These are phyloP conservation scores for Phytophthora chlamydospora DNA, from an alignment of 352 stramenopile genomes.

Conservation along the genomic window DNA sequence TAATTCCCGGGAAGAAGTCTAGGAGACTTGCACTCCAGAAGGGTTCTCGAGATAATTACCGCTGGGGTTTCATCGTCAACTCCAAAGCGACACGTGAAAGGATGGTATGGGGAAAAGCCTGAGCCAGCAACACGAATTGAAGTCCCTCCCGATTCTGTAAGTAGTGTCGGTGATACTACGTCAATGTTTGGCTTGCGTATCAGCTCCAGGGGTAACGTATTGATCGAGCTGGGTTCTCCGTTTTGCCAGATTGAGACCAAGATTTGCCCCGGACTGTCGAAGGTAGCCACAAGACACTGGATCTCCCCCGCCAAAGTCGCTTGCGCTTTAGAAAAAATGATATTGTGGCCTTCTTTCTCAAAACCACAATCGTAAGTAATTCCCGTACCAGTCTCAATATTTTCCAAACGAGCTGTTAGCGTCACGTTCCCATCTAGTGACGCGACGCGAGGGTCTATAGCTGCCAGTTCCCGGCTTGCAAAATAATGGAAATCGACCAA, in stretches of 20 bases:
- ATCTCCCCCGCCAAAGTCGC: slow-evolving; percentile 13
- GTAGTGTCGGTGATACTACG: slow-evolving; percentile 19
- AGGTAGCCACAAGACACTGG: slow-evolving; percentile 10
- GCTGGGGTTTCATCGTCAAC: slow-evolving; percentile 5
- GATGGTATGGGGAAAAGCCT: slow-evolving; percentile 14
- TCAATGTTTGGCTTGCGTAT: slow-evolving; percentile 23
- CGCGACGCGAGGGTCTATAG: slow-evolving; percentile 32
- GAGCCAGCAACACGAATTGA: slow-evolving; percentile 30
- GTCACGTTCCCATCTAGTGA: slow-evolving; percentile 27
- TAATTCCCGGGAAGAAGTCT: slow-evolving; percentile 33
- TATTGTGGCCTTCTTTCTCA: background rate
- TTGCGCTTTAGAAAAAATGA: slow-evolving; percentile 20
- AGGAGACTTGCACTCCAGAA: slow-evolving; percentile 41
- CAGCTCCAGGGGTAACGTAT: slow-evolving; percentile 32
- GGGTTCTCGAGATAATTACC: slow-evolving; percentile 20
- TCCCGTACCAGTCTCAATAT: slow-evolving; percentile 7
- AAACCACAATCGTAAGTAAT: slow-evolving; percentile 41
- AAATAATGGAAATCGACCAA: slow-evolving; percentile 35
- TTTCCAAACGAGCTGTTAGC: slow-evolving; percentile 27
- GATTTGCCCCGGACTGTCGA: slow-evolving; percentile 11
- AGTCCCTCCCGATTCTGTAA: slow-evolving; percentile 22
- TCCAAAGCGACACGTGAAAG: slow-evolving; percentile 33
- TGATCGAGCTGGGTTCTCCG: slow-evolving; percentile 36
- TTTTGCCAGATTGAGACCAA: slow-evolving; percentile 43
- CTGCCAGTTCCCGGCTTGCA: slow-evolving; percentile 22